phyloP scores from a whole-genome alignment of 2,329 filamentous ascomycete species.

The Alternaria arbusti region DNA sequence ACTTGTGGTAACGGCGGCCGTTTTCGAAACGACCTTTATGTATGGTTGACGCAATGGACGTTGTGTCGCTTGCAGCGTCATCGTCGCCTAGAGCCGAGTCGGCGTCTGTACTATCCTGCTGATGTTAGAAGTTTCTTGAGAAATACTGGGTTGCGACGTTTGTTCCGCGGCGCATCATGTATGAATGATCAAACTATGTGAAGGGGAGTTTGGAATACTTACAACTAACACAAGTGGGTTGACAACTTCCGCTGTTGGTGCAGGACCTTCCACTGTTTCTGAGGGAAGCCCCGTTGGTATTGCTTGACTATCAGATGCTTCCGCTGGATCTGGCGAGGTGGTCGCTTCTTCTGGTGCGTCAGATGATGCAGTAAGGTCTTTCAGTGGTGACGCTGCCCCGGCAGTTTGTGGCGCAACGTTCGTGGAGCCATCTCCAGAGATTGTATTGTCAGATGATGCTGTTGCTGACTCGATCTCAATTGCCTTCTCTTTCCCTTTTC shows the following conservation, averaged over 20 bases:
- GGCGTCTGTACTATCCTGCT: constrained; percentile 15
- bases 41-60: constrained; percentile 40
- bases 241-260: constrained; percentile 12
- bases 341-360: not conserved
- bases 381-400: not conserved
- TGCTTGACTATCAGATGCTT: not conserved
- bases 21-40: constrained; percentile 40
- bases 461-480: not conserved
- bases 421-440: not conserved
- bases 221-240: constrained; percentile 18
- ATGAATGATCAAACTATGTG: not conserved
- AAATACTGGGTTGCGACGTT: not conserved
- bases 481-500: constrained; percentile 7
- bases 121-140: not conserved
- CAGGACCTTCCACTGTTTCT: constrained; percentile 8
- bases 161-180: not conserved
- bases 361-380: not conserved
- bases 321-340: not conserved
- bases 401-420: not conserved
- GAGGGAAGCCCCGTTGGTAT: not conserved
- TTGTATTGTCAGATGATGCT: not conserved
- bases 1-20: constrained; percentile 43
- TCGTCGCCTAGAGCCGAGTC: constrained; percentile 25
- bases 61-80: constrained; percentile 32
- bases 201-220: not conserved